A percentile compares a stretch with the other conserved stretches of the same genome.
Evolutionary conservation across 1,284 basidiomycete genomes (phyloP).

Genomic region (Agaricales sp.): DNA sequence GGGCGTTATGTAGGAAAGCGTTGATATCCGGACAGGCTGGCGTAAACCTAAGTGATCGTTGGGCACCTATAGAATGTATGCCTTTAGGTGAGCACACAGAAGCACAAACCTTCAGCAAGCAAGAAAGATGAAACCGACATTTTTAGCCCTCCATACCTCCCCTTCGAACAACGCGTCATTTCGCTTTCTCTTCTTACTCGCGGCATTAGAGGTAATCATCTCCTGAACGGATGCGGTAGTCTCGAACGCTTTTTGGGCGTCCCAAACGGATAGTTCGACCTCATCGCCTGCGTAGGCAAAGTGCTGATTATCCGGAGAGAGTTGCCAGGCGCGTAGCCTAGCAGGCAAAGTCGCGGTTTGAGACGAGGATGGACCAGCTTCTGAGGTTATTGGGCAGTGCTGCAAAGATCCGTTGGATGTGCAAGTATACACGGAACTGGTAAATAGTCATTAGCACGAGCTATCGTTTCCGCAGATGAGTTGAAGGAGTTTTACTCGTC

Average conservation of each 20-base stretch:
- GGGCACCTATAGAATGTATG: slow-evolving; percentile 38
- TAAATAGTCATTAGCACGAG: background rate
- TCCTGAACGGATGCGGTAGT: slow-evolving; percentile 13
- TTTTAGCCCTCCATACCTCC: slow-evolving; percentile 75
- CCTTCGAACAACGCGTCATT: slow-evolving; percentile 50
- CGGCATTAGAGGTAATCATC: slow-evolving; percentile 11
- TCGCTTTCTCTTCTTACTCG: slow-evolving; percentile 62
- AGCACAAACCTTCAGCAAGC: background rate
- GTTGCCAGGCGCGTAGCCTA: slow-evolving; percentile 55
- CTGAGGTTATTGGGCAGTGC: slow-evolving; percentile 23
- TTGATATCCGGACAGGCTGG: slow-evolving; percentile 72
- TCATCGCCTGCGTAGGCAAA: slow-evolving; percentile 86
- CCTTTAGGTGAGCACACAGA: slow-evolving; percentile 1
- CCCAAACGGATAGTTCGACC: slow-evolving; percentile 79
- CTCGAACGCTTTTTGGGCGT: slow-evolving; percentile 59
- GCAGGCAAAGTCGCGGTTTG: slow-evolving; percentile 41
- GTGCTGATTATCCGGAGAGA: slow-evolving; percentile 37
- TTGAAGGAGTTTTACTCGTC: slow-evolving; percentile 27
- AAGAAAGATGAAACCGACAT: slow-evolving; percentile 30
- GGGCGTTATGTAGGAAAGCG: slow-evolving; percentile 44
- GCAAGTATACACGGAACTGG: slow-evolving; percentile 51
- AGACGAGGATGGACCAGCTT: slow-evolving; percentile 15
- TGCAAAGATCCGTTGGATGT: slow-evolving; percentile 65
- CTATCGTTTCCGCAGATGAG: background rate
- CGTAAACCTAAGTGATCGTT: slow-evolving; percentile 74